Conservation (phyloP, 2,329 filamentous ascomycete species). For the Escovopsis sp. region DNA sequence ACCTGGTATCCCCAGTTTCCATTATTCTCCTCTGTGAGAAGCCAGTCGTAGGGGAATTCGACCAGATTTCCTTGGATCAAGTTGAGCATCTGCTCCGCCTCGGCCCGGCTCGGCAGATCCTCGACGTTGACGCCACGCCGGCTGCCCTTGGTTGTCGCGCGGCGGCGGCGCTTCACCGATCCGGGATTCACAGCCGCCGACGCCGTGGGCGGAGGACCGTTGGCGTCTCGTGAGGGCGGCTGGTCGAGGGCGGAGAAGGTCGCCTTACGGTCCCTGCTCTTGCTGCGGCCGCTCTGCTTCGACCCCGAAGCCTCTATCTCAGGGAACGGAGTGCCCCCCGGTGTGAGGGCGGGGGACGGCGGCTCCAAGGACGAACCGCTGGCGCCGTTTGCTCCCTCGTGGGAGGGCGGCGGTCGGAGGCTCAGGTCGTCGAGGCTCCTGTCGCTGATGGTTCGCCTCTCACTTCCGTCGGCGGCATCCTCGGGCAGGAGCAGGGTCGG, state of each 20-base stretch:
- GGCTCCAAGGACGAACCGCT: constrained; percentile 17
- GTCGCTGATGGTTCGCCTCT: constrained; percentile 12
- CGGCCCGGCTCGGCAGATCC: constrained; percentile 57
- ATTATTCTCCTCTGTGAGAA: constrained; percentile 76
- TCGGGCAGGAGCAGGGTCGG: constrained; percentile 17
- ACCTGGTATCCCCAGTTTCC: constrained; percentile 96
- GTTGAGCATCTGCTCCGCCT: constrained; percentile 68
- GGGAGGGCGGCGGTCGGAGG: constrained; percentile 8
- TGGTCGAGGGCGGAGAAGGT: constrained; percentile 42
- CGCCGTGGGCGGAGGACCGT: constrained; percentile 11
- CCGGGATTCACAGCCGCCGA: constrained; percentile 16
- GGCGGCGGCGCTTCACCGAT: constrained; percentile 45
- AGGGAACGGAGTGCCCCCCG: constrained; percentile 31
- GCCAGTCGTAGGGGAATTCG: constrained; percentile 91
- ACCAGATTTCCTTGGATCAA: constrained; percentile 81
- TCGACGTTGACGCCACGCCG: constrained; percentile 52
- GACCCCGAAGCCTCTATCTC: constrained; percentile 24
- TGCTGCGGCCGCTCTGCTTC: constrained; percentile 21
- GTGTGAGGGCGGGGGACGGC: constrained; percentile 21
- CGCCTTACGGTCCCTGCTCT: constrained; percentile 32
- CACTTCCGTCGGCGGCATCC: constrained; percentile 16
- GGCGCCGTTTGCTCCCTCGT: constrained; percentile 11
- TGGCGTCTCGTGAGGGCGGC: constrained; percentile 23
- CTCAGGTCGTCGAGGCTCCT: constrained; percentile 3
- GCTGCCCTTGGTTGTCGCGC: constrained; percentile 55